Evolutionary conservation across 805 yeast species (phyloP).

Genomic region (Teunomyces aglyptinius): DNA sequence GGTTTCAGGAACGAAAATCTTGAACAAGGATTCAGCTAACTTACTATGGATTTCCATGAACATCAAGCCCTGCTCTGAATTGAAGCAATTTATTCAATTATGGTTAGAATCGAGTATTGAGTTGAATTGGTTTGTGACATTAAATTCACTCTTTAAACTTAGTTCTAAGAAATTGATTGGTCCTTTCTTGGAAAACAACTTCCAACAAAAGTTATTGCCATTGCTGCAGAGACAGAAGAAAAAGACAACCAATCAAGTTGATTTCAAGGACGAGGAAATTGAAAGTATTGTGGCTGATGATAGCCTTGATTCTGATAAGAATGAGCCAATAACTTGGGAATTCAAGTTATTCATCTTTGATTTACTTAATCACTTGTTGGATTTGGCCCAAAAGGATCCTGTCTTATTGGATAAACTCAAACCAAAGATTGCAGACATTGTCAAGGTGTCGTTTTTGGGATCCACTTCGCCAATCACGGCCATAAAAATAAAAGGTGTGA

Average conservation of each 20-base stretch:
- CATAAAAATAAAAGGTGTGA: slow-evolving; percentile 64
- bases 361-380: slow-evolving; percentile 43
- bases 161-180: slow-evolving; percentile 43
- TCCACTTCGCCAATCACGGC: slow-evolving; percentile 67
- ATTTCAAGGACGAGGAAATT: slow-evolving; percentile 42
- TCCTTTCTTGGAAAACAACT: slow-evolving; percentile 37
- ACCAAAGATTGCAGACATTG: slow-evolving; percentile 57
- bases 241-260: slow-evolving; percentile 25
- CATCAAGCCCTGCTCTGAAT: slow-evolving; percentile 44
- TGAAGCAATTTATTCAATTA: slow-evolving; percentile 47
- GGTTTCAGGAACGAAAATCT: slow-evolving; percentile 44
- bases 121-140: slow-evolving; percentile 56
- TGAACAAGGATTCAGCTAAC: slow-evolving; percentile 46
- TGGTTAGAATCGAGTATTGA: slow-evolving; percentile 59
- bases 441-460: slow-evolving; percentile 76
- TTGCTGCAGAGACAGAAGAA: slow-evolving; percentile 43
- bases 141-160: slow-evolving; percentile 48
- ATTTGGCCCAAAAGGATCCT: slow-evolving; percentile 37
- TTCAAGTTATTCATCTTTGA: slow-evolving; percentile 51
- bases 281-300: slow-evolving; percentile 36
- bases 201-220: slow-evolving; percentile 40
- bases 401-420: slow-evolving; percentile 45
- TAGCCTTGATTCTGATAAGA: slow-evolving; percentile 38
- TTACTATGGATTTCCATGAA: slow-evolving; percentile 60
- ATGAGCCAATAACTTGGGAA: slow-evolving; percentile 58